phyloP scores from a whole-genome alignment of 2,329 filamentous ascomycete genomes.

The Fusarium denticulatum region DNA sequence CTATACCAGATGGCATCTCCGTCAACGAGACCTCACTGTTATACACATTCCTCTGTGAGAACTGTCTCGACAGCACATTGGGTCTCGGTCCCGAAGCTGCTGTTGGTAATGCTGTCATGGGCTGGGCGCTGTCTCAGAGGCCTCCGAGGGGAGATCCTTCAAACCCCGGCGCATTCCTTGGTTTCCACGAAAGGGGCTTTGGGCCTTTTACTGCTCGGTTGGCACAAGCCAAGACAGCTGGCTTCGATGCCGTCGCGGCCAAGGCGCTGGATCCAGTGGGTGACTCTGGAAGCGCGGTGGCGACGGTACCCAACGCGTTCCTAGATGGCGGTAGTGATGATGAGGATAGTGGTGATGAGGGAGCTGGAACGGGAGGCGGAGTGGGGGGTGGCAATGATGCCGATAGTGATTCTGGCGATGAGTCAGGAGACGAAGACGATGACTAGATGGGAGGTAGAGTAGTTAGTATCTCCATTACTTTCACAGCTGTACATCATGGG shows the following conservation, averaged over 20 bases:
- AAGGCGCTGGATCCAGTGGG: not conserved
- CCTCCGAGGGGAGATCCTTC: not conserved
- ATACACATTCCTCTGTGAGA: conserved; percentile 14
- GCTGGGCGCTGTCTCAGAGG: not conserved
- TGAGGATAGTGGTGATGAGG: not conserved
- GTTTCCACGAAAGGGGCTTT: not conserved
- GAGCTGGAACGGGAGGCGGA: not conserved
- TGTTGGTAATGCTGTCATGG: conserved; percentile 5
- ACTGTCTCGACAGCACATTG: not conserved
- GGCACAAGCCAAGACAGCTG: not conserved
- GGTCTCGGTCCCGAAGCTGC: not conserved
- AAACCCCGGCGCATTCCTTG: not conserved
- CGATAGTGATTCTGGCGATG: not conserved
- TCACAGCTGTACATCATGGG: not conserved
- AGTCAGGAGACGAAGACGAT: not conserved
- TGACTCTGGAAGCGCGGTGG: not conserved
- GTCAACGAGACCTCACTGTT: not conserved
- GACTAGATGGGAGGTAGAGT: fast-evolving
- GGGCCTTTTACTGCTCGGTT: not conserved
- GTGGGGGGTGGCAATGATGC: not conserved
- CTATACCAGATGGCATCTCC: not conserved
- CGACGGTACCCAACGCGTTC: not conserved
- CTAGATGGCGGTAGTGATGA: not conserved
- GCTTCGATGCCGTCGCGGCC: not conserved
- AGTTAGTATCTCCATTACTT: fast-evolving